Conservation (phyloP, 1,139 yeast genomes). For the Yamadazyma atmosphaerica region DNA sequence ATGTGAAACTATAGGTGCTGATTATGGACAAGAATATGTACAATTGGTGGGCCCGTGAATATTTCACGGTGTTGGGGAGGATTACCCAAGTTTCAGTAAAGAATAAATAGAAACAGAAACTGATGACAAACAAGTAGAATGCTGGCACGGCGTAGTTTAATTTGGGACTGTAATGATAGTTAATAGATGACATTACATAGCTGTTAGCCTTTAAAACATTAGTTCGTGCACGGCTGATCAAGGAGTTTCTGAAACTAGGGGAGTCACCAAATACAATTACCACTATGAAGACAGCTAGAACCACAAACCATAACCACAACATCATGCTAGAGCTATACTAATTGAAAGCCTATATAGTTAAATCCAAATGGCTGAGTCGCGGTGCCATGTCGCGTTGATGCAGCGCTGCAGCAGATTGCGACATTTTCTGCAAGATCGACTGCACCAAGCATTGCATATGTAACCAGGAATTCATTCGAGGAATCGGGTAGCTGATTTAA, state of each 20-base stretch:
- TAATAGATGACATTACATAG: conserved; percentile 1
- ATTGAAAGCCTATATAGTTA: too few relatives aligned
- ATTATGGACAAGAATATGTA: conserved; percentile 32
- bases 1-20: conserved; percentile 35
- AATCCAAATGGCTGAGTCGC: too few relatives aligned
- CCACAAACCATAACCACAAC: conserved; percentile 2
- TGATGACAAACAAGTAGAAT: conserved; percentile 45
- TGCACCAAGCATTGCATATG: too few relatives aligned
- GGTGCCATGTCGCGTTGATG: too few relatives aligned
- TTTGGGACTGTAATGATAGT: conserved; percentile 8
- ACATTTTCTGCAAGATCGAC: too few relatives aligned
- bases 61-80: conserved; percentile 16
- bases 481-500: too few relatives aligned
- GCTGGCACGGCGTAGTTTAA: conserved; percentile 49
- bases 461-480: too few relatives aligned
- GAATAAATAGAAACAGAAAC: conserved; percentile 37
- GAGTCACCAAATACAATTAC: conserved; percentile 53
- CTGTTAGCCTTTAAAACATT: conserved; percentile 10
- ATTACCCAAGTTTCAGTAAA: conserved; percentile 10
- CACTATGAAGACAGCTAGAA: background rate
- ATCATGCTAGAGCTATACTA: background rate
- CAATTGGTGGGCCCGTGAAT: conserved; percentile 14
- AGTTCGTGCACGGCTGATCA: conserved; percentile 23
- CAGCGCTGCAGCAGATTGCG: too few relatives aligned
- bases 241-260: conserved; percentile 45